Conservation (phyloP, 1,139 yeast species). For the Diutina mesorugosa region DNA sequence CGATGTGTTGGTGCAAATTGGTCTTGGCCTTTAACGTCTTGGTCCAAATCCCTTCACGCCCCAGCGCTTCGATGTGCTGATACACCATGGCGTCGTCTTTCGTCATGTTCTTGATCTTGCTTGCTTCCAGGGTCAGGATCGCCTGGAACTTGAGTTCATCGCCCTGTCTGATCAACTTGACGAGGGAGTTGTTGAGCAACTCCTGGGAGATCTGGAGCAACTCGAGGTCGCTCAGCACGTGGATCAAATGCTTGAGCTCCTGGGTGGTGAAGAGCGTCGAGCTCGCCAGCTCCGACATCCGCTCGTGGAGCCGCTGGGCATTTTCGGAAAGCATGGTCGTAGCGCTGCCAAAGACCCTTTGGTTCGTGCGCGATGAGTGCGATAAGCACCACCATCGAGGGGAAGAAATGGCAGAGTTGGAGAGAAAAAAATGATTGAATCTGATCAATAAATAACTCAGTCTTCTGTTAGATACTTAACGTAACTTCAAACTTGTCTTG, state of each 20-base stretch:
- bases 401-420: neutral
- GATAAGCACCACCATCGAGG: neutral
- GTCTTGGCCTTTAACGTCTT: conserved; percentile 86
- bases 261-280: conserved; percentile 41
- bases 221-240: conserved; percentile 23
- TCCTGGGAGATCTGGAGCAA: conserved; percentile 55
- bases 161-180: conserved; percentile 56
- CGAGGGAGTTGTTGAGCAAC: conserved; percentile 47
- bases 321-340: conserved; percentile 12
- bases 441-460: too few species aligned
- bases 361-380: neutral
- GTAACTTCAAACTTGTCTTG: too few species aligned
- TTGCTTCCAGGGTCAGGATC: conserved; percentile 52
- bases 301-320: conserved; percentile 43
- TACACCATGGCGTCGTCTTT: conserved; percentile 89
- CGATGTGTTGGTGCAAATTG: conserved; percentile 87
- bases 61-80: conserved; percentile 82
- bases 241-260: conserved; percentile 38
- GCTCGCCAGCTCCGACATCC: conserved; percentile 40
- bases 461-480: too few species aligned
- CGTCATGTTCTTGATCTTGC: conserved; percentile 58
- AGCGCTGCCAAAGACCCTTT: neutral
- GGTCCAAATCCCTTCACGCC: conserved; percentile 95
- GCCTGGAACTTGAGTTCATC: conserved; percentile 65
- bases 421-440: neutral